Base-by-base conservation (phyloP, 768 basidiomycete species). In the Lepiota brunneoincarnata region DNA sequence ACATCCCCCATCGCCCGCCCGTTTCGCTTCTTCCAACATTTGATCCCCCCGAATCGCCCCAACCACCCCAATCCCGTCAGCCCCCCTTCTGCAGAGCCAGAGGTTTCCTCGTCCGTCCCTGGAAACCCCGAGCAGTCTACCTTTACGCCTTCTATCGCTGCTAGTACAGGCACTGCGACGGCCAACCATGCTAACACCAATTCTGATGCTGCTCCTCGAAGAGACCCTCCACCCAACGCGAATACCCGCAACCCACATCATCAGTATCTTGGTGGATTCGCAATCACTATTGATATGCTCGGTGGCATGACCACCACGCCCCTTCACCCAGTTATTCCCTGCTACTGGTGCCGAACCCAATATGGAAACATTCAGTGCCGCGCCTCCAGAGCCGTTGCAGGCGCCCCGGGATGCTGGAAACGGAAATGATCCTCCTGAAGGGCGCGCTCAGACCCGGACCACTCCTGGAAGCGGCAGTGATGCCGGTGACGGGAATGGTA, bases 1-100 rank as follows among this genome's bases (percentile, higher is more conserved):
- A 55, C 44, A 46, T 47, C 61, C 46, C 37, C 56, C 34, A 17
- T 28, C 26, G 39, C 53, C 34, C 31, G 43, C 36, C 55, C 64
- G 11, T 58, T 61, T 44, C 54, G 59, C 18, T 59, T 62, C 37
- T 63, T 57, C 52, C 60, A 62, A 23, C 59, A 62, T 47, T 52
- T 60, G 23, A 49, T 58, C 20, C 47, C 53, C 53, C 35, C 12
- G 37, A 49, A 45, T 37, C 47, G 18, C 45, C 28, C 36, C 35
- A 14, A 44, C 38, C 36, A 49, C 15, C 21, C 10, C 26, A 49
- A 55, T n/a, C n/a, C n/a, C n/a, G n/a, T n/a, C n/a, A 31, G 31
- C 31, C 31, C 7, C 31, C 11, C 31, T 41, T 34, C 47, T 42
- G 20, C 57, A 38, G 12, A 57, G 35, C 43, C 42, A 7, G 18